Conservation (phyloP, 176 grass and related monocot genomes). For the Sorghum bicolor region Sorghum_bicolor_NCBIv3 NC_012877.2:622501-623000, state of each 20-base stretch:
- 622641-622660: constrained; percentile 27
- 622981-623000: neutral
- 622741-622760: constrained; percentile 43
- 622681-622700: constrained; percentile 86
- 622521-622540: constrained; percentile 11
- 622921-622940: constrained; percentile 13
- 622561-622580: constrained; percentile 51
- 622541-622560: constrained; percentile 58
- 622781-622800: neutral
- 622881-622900: constrained; percentile 19
- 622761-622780: constrained; percentile 13
- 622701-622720: constrained; percentile 55
- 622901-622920: constrained; percentile 10
- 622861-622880: constrained; percentile 44
- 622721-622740: constrained; percentile 43
- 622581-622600: constrained; percentile 49
- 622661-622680: constrained; percentile 67
- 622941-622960: constrained; percentile 23
- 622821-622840: neutral
- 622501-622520: constrained; percentile 24
- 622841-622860: neutral
- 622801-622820: constrained; percentile 10
- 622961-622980: constrained; percentile 31
- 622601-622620: constrained; percentile 65
- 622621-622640: constrained; percentile 67